Conservation (phyloP, 73 alveolate species). For the Paramecium sonneborni region DNA sequence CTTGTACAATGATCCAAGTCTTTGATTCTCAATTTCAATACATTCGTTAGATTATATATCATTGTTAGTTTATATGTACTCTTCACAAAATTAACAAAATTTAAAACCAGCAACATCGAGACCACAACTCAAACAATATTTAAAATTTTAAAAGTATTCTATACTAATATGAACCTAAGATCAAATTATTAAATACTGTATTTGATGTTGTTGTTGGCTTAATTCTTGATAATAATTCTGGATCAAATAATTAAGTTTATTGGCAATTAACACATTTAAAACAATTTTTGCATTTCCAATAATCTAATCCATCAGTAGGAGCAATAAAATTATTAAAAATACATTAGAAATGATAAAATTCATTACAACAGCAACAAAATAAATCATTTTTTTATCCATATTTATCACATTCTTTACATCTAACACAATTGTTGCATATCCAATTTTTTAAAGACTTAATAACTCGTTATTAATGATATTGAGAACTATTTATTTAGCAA, state of each 20-base stretch:
- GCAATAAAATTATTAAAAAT: background rate
- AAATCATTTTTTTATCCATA: conserved; percentile 2
- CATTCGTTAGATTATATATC: background rate
- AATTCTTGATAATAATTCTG: background rate
- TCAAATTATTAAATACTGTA: background rate
- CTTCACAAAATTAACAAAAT: conserved; percentile 44
- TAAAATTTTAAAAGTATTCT: conserved; percentile 39
- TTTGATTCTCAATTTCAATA: background rate
- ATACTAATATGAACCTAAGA: conserved; percentile 5
- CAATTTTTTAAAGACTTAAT: background rate
- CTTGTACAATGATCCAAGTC: background rate
- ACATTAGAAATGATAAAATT: conserved; percentile 23
- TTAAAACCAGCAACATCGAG: conserved; percentile 2
- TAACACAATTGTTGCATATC: conserved; percentile 42
- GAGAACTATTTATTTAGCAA: conserved; percentile 2
- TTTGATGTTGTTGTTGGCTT: conserved; percentile 47
- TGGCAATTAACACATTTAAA: background rate
- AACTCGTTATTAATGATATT: background rate
- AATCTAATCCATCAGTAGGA: background rate
- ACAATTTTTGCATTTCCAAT: conserved; percentile 46
- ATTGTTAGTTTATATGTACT: background rate
- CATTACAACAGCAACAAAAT: conserved; percentile 37
- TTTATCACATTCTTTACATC: conserved; percentile 8
- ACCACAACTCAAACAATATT: conserved; percentile 40
- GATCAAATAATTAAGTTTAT: background rate